Evolutionary conservation across 352 stramenopile species (phyloP).

Genomic region (Pythium aquatile): DNA sequence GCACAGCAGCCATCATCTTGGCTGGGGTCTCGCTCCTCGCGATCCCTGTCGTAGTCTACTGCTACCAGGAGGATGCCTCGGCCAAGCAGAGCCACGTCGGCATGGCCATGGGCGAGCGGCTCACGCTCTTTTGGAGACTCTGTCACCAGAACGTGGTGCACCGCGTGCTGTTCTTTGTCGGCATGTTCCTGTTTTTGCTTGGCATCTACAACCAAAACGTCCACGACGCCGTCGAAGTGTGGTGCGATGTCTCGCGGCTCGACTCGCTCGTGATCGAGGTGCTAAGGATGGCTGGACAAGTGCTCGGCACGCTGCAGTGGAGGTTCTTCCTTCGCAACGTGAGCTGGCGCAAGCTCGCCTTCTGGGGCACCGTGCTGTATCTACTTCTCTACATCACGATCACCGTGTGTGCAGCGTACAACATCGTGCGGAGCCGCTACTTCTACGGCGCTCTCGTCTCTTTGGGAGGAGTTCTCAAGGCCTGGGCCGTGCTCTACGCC

Average conservation of each 20-base stretch:
- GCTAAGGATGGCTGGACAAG: not conserved
- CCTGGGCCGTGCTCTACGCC: not conserved
- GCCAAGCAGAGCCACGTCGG: slow-evolving; percentile 7
- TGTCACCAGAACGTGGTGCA: slow-evolving; percentile 3
- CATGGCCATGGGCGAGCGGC: slow-evolving; percentile 27
- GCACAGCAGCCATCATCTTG: slow-evolving; percentile 27
- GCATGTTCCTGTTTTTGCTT: not conserved
- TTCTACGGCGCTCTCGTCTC: not conserved
- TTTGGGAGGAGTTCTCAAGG: not conserved
- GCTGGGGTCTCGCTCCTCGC: slow-evolving; percentile 22
- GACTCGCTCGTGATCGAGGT: not conserved
- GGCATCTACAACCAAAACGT: slow-evolving; percentile 8
- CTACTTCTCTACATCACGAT: not conserved
- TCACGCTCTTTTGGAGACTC: slow-evolving; percentile 31
- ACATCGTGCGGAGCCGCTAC: not conserved
- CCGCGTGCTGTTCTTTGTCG: slow-evolving; percentile 6
- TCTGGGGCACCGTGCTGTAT: not conserved
- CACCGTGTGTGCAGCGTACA: not conserved
- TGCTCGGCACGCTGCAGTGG: not conserved
- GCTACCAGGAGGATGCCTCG: slow-evolving; percentile 22
- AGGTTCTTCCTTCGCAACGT: not conserved
- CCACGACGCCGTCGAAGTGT: not conserved
- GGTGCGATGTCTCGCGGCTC: not conserved
- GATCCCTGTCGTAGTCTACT: slow-evolving; percentile 24
- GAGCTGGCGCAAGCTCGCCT: not conserved